Base-by-base conservation (phyloP, 108 stramenopile genomes). In the Cyclotella cryptica region DNA sequence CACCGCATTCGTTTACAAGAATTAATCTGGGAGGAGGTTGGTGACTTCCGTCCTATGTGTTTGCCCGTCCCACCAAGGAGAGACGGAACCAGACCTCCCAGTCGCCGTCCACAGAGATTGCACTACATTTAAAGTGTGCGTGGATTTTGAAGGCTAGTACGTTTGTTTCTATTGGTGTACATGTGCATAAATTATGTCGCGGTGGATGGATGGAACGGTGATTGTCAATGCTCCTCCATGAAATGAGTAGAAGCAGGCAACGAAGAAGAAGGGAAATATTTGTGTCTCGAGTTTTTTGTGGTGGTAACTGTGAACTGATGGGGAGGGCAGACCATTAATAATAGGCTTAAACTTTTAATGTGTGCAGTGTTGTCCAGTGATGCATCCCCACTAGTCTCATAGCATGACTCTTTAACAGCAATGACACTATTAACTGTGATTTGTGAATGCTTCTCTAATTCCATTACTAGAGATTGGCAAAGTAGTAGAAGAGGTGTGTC, bases 11-110 rank as follows among this genome's bases (percentile, higher is more conserved):
- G 90, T 68, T 78, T 98, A 55, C 89, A 95, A 79, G 92, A 93
- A 74, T 77, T 95, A 2, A 96, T 96, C 60, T 96, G 94, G 94
- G 84, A 92, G 84, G 97, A 98, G 74, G 93, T 89, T 64, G 92
- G 91, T 43, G 69, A 82, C 71, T 96, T 94, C 84, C 88, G 96
- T 15, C 93, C 93, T 39, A 83, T 80, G 12, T 91, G 91, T 57
- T 72, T 94, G 12, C 92, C 92, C 7, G 89, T 92, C 28, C 89
- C 89, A 45, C 86, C 87, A 1, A 71, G 85, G 41, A 81, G 71
- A 53, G 81, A 83, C 69, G 81, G 81, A 24, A 75, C 74, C 26
- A 68, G 80, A 54, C 80, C 80, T 19, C 80, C 80, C n/a, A 81
- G 61, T 47, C 80, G 80, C 61, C 74, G 74, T 58, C 54, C 69